Percentiles rank a stretch among this genome's conserved stretches.
Evolutionary conservation across 2,329 filamentous ascomycete genomes (phyloP).

Genomic region (Cladosporium sp.): DNA sequence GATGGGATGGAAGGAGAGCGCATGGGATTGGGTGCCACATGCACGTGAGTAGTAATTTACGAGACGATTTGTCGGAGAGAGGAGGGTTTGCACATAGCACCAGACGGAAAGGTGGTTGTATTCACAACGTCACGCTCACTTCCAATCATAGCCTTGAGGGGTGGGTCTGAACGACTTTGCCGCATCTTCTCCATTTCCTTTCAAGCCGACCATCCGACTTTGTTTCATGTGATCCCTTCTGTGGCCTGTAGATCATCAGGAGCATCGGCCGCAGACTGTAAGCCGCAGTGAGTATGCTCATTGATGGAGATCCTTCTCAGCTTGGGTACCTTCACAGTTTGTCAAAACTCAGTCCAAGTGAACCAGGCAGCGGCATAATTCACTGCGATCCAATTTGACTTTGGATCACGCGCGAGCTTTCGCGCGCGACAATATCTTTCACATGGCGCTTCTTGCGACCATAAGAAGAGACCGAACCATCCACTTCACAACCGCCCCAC

Average conservation of each 20-base stretch:
- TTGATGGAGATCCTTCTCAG: background rate
- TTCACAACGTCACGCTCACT: background rate
- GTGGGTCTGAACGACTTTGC: background rate
- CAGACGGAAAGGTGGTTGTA: background rate
- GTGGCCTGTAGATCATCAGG: background rate
- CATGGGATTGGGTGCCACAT: background rate
- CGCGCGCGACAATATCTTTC: background rate
- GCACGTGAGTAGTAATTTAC: background rate
- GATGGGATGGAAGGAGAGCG: background rate
- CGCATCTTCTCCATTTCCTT: background rate
- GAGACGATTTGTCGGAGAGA: background rate
- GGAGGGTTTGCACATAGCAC: background rate
- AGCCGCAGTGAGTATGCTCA: background rate
- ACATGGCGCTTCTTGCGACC: background rate
- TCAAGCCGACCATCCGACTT: background rate
- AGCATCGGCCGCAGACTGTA: background rate
- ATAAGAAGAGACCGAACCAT: background rate
- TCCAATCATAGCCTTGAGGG: background rate
- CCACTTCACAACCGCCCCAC: background rate
- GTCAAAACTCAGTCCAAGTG: background rate
- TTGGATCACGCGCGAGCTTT: background rate
- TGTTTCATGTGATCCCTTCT: background rate
- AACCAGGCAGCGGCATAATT: background rate
- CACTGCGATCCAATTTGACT: background rate
- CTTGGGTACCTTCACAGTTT: background rate